Base-by-base conservation (phyloP, 306 rosid species). In the Cucurbita moschata region DNA sequence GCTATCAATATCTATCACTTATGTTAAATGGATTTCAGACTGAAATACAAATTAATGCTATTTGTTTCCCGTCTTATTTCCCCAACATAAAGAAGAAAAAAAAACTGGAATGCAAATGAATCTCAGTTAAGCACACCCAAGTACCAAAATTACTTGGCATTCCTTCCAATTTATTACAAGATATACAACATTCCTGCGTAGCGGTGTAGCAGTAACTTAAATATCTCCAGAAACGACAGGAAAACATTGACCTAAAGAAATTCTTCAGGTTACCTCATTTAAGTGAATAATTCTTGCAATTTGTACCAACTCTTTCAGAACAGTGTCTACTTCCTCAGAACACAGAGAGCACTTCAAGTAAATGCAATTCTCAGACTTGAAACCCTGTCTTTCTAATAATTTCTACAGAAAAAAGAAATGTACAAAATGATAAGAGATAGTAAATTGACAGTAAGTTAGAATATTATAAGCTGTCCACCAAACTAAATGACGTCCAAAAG, bases 241-340 rank as follows among this genome's bases (percentile, higher is more conserved):
- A 50, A 57, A 78, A 51, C 63, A 67, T 66, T 69, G 12, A 23
- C 72, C 71, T 18, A 72, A 61, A 83, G 73, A 78, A 76, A 66
- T 1, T 64, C 55, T 60, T 74, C 67, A 81, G 78, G 59, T 81
- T 73, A 91, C 98, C 98, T 94, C 97, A 65, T 86, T 85, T 66
- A 91, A 79, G 37, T 87, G 88, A 77, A 87, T 81, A 82, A 94
- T 84, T 64, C 91, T 80, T 40, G 87, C 83, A 55, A 94, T 81
- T 74, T 77, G 89, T 76, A 90, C 84, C 84, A 94, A 56, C 55
- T 58, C 77, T 76, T 84, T 80, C 76, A 86, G 78, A 44, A 88
- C 66, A 57, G 73, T 78, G 56, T 63, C 78, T 67, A 77, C 62
- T 79, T 83, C 77, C 79, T 76, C 76, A 61, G 80, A 78, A 50